phyloP scores from a whole-genome alignment of 495 filamentous ascomycete species.

The Viridothelium virens region DNA sequence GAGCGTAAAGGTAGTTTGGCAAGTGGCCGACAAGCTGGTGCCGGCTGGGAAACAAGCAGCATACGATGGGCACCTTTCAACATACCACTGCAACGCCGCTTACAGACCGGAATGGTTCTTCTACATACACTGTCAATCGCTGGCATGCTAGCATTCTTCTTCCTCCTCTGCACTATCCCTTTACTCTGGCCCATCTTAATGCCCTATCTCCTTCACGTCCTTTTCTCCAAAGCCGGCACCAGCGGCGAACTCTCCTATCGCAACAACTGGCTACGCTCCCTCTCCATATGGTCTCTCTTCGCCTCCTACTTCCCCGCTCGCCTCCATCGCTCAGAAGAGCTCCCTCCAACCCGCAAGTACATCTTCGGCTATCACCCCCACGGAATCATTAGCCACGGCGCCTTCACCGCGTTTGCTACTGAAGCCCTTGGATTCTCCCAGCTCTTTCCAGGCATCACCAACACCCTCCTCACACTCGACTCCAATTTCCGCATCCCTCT shows the following conservation, averaged over 20 bases:
- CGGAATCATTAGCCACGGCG: constrained; percentile 92
- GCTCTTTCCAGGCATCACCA: constrained; percentile 93
- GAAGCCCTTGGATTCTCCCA: constrained; percentile 82
- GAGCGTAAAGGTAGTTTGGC: background rate
- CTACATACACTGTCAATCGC: constrained; percentile 78
- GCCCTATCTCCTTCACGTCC: constrained; percentile 78
- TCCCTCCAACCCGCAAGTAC: constrained; percentile 82
- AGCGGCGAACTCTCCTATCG: constrained; percentile 68
- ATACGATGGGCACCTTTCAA: constrained; percentile 84
- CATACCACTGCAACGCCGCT: constrained; percentile 71
- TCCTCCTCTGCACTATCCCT: constrained; percentile 83
- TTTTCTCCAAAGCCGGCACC: constrained; percentile 66
- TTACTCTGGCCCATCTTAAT: constrained; percentile 84
- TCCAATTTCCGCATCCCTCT: constrained; percentile 90
- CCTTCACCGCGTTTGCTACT: constrained; percentile 85
- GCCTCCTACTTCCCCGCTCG: constrained; percentile 85
- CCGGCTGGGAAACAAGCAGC: constrained; percentile 35
- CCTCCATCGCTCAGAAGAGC: constrained; percentile 72
- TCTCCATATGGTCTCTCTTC: constrained; percentile 79
- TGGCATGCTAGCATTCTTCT: constrained; percentile 69
- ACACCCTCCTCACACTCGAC: constrained; percentile 84
- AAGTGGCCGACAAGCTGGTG: constrained; percentile 31
- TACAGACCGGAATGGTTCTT: constrained; percentile 82
- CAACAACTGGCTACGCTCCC: constrained; percentile 61
- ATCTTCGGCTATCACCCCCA: constrained; percentile 98